Percentiles rank a stretch among this genome's conserved stretches.
Evolutionary conservation across 129 eudicot genomes (phyloP).

Genomic region (Glebionis coronaria): DNA sequence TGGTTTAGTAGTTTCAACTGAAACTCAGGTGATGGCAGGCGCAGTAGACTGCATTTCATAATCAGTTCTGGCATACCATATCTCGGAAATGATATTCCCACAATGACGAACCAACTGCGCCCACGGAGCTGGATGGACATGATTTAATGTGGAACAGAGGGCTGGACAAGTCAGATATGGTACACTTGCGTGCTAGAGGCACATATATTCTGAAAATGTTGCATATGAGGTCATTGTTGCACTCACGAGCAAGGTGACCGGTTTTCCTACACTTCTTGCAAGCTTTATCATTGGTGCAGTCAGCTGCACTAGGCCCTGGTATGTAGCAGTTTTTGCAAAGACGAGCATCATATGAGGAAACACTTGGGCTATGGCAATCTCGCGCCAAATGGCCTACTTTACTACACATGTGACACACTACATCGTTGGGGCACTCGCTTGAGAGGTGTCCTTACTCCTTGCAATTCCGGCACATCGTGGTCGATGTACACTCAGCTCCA

Average conservation of each 20-base stretch:
- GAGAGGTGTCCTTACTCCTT: constrained; percentile 49
- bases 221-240: constrained; percentile 42
- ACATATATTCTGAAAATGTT: constrained; percentile 46
- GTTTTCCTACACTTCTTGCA: constrained; percentile 55
- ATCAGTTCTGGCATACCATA: too few species aligned
- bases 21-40: too few species aligned
- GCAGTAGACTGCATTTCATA: too few species aligned
- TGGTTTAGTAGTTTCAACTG: too few species aligned
- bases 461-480: constrained; percentile 54
- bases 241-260: constrained; percentile 52
- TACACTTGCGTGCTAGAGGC: constrained; percentile 46
- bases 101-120: too few species aligned
- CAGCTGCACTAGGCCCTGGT: constrained; percentile 43
- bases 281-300: constrained; percentile 51
- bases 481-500: constrained; percentile 50
- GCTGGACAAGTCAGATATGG: constrained; percentile 5
- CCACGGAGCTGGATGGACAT: too few species aligned
- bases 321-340: constrained; percentile 55
- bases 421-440: constrained; percentile 39
- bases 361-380: constrained; percentile 39
- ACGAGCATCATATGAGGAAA: constrained; percentile 32
- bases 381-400: constrained; percentile 45
- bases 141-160: too few species aligned
- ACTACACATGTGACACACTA: constrained; percentile 47
- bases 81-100: too few species aligned